Evolutionary conservation across 2,329 filamentous ascomycete genomes (phyloP).

Genomic region (Chaetomiaceae sp.): DNA sequence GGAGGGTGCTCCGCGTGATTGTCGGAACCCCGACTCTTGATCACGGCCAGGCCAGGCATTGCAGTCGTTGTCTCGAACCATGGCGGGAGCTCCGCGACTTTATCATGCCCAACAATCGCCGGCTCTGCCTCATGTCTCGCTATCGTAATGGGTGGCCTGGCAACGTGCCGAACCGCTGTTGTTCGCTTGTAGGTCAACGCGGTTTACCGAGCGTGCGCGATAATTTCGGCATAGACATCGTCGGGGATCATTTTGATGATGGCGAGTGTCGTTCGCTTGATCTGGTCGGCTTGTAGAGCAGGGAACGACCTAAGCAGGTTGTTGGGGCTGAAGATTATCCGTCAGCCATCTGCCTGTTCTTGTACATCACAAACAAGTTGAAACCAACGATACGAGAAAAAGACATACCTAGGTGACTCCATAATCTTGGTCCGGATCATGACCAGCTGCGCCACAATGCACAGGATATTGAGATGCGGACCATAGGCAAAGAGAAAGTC

Average conservation of each 20-base stretch:
- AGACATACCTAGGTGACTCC: conserved; percentile 73
- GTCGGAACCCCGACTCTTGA: too few relatives aligned
- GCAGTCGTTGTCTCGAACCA: too few relatives aligned
- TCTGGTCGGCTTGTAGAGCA: conserved; percentile 72
- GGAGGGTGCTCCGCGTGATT: too few relatives aligned
- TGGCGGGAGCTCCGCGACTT: too few relatives aligned
- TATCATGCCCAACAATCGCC: too few relatives aligned
- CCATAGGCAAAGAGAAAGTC: conserved; percentile 97
- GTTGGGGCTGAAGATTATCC: conserved; percentile 62
- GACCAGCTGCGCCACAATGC: conserved; percentile 91
- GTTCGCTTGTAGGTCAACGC: background rate
- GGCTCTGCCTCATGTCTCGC: too few relatives aligned
- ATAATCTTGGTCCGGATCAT: conserved; percentile 81
- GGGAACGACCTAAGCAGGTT: conserved; percentile 87
- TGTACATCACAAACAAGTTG: background rate
- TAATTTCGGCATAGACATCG: conserved; percentile 84
- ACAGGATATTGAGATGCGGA: conserved; percentile 88
- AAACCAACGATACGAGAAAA: too few relatives aligned
- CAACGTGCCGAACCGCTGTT: background rate
- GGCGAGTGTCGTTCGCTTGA: conserved; percentile 78
- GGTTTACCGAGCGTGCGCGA: conserved; percentile 63
- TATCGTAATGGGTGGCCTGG: too few relatives aligned
- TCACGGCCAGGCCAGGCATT: too few relatives aligned
- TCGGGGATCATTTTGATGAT: conserved; percentile 88
- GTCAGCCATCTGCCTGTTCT: conserved; percentile 23